A percentile compares a stretch with the other conserved stretches of the same genome.
Evolutionary conservation across 2,329 filamentous ascomycete species (phyloP).

Genomic region (Aspergillus costaricaensis): DNA sequence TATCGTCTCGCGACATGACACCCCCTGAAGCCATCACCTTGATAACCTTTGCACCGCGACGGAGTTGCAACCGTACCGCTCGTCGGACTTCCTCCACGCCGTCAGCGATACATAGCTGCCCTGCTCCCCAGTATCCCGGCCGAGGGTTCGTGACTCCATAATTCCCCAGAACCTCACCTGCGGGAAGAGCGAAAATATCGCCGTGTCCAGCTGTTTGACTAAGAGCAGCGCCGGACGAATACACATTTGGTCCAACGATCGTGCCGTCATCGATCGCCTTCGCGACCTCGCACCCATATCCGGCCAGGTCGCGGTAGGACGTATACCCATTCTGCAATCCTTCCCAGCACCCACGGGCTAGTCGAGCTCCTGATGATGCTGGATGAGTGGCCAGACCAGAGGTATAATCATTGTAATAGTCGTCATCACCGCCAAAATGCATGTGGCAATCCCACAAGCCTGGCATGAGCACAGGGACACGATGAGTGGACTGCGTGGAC

Average conservation of each 20-base stretch:
- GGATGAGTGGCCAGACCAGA: not conserved
- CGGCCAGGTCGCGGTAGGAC: conserved; percentile 4
- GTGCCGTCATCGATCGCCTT: not conserved
- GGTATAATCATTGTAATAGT: conserved; percentile 3
- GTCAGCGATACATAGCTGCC: conserved; percentile 1
- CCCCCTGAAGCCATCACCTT: conserved; percentile 1
- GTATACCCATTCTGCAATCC: conserved; percentile 3
- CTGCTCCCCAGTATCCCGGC: conserved; percentile 1
- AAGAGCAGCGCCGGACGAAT: not conserved
- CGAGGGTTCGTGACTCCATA: not conserved
- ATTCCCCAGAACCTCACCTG: not conserved
- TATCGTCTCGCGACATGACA: conserved; percentile 6
- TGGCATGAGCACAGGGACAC: not conserved
- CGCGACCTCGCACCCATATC: conserved; percentile 1
- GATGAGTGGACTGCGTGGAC: not conserved
- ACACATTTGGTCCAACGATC: conserved; percentile 1
- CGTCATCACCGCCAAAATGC: not conserved
- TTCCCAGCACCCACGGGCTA: conserved; percentile 3
- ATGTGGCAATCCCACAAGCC: conserved; percentile 5
- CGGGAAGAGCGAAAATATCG: conserved; percentile 2
- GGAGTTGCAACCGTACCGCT: not conserved
- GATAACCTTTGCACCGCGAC: conserved; percentile 4
- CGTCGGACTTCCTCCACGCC: conserved; percentile 2
- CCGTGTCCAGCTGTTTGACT: conserved; percentile 3
- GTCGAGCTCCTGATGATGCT: not conserved